Evolutionary conservation across 1,284 basidiomycete species (phyloP), one percentile per base, ranked within the genome.

Genomic region (Moesziomyces aphidis): DNA sequence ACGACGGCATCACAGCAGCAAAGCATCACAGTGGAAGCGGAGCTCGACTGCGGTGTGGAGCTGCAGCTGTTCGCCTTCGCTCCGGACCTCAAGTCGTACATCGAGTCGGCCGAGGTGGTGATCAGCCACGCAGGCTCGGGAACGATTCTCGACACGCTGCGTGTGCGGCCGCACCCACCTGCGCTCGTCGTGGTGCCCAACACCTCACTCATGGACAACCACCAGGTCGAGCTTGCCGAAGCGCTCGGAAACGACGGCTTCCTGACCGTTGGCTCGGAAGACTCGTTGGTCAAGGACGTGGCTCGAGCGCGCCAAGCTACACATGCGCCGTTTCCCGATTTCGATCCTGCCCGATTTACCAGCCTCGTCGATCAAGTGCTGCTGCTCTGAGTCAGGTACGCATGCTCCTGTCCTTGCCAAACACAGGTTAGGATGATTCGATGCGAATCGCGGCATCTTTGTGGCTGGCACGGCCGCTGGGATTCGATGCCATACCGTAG

Each of bases 61-160:
- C 46, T 79, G 22, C 51, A 70, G 23, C 23, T 73, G n/a, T 75
- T 79, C 44, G 61, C 62, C 5, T 82, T 77, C 34, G 65, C 79
- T 1, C 63, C 73, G 0, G 55, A 65, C 36, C 66, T 82, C 23
- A 45, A 47, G 15, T n/a, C 50, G 28, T 70, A 66, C 65, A 91
- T 92, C 68, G 86, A 87, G 49, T 85, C 83, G 15, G 90, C 92
- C 24, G 90, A 94, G 82, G 85, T 94, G 49, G 89, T 98, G 54
- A 91, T 98, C 44, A 93, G 93, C 80, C 95, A 98, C 88, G 95
- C 94, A 80, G 95, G 95, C 54, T 93, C 96, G 13, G 96, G 95
- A 9, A 97, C 95, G 1, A 95, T 98, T 77, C 88, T 98, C 43
- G 93, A 95, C 51, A 93, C 92, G 13, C 87, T 98, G 47, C 88